Conservation (phyloP, 495 filamentous ascomycete species). For the Penicillium paradoxum region DNA sequence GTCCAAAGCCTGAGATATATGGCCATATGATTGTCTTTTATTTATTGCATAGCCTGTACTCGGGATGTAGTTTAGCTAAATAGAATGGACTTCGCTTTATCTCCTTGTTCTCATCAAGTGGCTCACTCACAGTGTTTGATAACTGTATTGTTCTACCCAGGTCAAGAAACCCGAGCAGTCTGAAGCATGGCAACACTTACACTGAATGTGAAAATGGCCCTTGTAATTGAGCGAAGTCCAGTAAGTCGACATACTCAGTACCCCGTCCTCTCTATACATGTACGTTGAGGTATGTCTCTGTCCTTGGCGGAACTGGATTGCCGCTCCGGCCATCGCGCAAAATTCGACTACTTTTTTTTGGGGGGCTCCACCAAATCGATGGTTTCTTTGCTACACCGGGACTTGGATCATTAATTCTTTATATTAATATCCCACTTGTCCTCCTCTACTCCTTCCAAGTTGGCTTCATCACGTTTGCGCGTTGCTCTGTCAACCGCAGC, state of each 20-base stretch:
- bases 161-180: no score
- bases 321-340: constrained; percentile 1
- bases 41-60: constrained; percentile 5
- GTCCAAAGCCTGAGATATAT: constrained; percentile 18
- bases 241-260: no score
- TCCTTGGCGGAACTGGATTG: background rate
- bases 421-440: background rate
- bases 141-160: no score
- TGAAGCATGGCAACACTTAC: no score
- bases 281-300: no score
- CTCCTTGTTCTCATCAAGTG: background rate
- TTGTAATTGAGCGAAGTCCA: no score
- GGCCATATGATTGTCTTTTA: constrained; percentile 8
- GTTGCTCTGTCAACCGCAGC: constrained; percentile 30
- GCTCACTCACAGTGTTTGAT: background rate
- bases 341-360: background rate
- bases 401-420: background rate
- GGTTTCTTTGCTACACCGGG: background rate
- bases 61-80: constrained; percentile 8
- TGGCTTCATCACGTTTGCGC: constrained; percentile 38
- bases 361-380: background rate
- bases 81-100: constrained; percentile 3
- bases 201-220: no score
- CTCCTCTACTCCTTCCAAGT: constrained; percentile 25
- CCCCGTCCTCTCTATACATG: no score